Base-by-base conservation (phyloP, 306 rosid genomes). In the Acacia acuminata region DNA sequence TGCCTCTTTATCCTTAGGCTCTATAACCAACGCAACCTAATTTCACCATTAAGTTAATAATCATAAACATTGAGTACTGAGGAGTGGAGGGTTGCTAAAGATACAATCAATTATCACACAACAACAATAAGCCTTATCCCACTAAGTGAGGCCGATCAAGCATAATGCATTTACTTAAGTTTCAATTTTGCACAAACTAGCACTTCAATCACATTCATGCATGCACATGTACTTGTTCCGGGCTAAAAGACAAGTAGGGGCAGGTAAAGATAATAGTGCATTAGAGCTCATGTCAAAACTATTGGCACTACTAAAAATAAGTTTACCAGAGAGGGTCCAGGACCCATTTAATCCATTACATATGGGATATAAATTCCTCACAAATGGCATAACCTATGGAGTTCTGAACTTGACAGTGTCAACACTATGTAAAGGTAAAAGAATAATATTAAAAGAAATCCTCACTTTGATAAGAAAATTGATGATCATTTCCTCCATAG, bases 401-500 rank as follows among this genome's bases (percentile, higher is more conserved):
- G 40, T 51, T 48, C 20, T 14, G 76, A 79, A 68, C 48, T 32
- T n/a, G 69, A 70, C 83, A 75, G 71, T 68, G 71, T 63, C 71
- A 76, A 56, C 68, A 72, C 20, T 38, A 81, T 58, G 81, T 34
- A 44, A 81, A 68, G 36, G 58, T 80, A 32, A 81, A 80, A 78
- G 67, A 63, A 61, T 3, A 81, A 70, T 75, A 24, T 81, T 45
- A 79, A 79, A 84, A 76, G 75, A 74, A 87, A 64, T 83, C 68
- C 98, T 83, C 84, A 96, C 99, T 92, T 98, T 89, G 75, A 96
- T 96, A 61, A 96, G 94, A 83, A 96, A 96, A 77, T 94, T 96
- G 84, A 96, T 96, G 72, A 96, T 94, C 98, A 96, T 94, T 87
- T 96, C 99, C 86, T 96, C 99, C 99, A 94, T 96, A 30, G 99